Evolutionary conservation across 73 alveolate species (phyloP).

Genomic region (Tetrahymena thermophila): DNA sequence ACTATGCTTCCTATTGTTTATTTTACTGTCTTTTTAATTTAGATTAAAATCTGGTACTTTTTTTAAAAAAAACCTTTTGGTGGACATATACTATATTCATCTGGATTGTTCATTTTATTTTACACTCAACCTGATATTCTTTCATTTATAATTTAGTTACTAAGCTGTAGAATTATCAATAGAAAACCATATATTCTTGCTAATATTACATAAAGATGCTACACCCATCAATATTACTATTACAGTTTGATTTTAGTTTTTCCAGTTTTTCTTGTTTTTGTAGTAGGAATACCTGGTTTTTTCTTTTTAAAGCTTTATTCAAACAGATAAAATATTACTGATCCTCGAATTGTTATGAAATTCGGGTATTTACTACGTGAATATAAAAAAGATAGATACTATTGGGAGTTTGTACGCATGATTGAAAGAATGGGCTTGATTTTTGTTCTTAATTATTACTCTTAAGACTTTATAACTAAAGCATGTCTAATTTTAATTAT

Average conservation of each 20-base stretch:
- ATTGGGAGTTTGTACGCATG: not conserved
- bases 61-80: not conserved
- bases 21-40: not conserved
- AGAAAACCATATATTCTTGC: not conserved
- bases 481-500: not conserved
- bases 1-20: not conserved
- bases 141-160: not conserved
- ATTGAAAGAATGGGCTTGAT: not conserved
- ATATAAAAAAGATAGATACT: not conserved
- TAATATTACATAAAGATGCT: not conserved
- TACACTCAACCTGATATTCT: not conserved
- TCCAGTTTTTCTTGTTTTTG: not conserved
- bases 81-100: not conserved
- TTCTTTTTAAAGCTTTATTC: not conserved
- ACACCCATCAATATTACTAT: not conserved
- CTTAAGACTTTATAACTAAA: not conserved
- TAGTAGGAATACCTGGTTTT: not conserved
- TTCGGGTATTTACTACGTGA: not conserved
- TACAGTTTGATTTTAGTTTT: not conserved
- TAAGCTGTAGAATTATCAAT: not conserved
- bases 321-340: not conserved
- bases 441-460: not conserved
- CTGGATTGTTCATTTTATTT: not conserved
- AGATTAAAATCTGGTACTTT: not conserved
- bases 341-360: not conserved